These are phyloP conservation scores for Marchantia polymorpha DNA, from an alignment of 225 moss, liverwort and hornwort genomes.

Conservation along the genomic window DNA sequence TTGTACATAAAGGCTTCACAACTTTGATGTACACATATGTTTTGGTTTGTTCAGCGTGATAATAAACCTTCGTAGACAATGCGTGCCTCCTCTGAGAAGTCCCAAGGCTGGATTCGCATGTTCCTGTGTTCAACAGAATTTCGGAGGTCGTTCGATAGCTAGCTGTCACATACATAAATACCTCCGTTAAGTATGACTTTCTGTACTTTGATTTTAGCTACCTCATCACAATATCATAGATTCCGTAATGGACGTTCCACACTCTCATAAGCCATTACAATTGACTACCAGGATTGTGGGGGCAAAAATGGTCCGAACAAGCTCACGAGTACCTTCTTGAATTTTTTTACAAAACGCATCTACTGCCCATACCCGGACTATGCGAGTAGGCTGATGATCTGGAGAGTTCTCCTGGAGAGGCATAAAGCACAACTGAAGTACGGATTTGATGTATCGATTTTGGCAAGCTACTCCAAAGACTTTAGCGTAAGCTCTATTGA, in stretches of 20 bases:
- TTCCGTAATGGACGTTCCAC: not conserved
- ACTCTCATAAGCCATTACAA: not conserved
- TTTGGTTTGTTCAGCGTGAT: not conserved
- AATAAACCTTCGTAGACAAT: not conserved
- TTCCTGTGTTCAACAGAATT: not conserved
- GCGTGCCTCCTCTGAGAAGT: not conserved
- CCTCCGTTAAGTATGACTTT: too few species aligned
- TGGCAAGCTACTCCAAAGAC: constrained; percentile 59
- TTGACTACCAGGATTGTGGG: constrained; percentile 57
- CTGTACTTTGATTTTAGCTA: not conserved
- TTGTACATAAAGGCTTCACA: not conserved
- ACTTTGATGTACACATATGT: too few species aligned
- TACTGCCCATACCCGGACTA: constrained; percentile 86
- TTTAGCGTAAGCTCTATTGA: constrained; percentile 73
- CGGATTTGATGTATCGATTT: constrained; percentile 76
- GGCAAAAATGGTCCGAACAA: constrained; percentile 79
- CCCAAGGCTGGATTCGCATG: not conserved
- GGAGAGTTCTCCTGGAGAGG: constrained; percentile 74
- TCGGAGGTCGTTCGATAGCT: not conserved
- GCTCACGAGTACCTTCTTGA: constrained; percentile 55
- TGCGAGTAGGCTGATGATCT: constrained; percentile 57
- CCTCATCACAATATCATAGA: not conserved
- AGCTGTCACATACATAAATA: not conserved
- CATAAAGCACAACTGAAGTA: constrained; percentile 63
- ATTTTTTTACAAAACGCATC: constrained; percentile 71